Percentiles rank a stretch among this genome's conserved stretches.
Evolutionary conservation across 2,329 filamentous ascomycete genomes (phyloP).

Genomic region (Cladosporium sp.): DNA sequence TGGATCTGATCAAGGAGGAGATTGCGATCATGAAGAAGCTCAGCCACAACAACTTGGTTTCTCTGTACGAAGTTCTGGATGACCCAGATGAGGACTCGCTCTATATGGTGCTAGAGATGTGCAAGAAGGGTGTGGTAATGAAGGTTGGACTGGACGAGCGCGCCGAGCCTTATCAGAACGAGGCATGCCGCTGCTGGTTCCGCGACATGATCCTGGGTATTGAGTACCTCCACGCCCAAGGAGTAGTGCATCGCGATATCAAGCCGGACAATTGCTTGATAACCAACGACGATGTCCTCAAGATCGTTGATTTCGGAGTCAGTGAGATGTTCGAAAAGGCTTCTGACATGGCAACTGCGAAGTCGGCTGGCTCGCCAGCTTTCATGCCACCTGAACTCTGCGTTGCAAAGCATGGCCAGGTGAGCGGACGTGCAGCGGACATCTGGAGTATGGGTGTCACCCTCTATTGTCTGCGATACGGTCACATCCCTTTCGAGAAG

Average conservation of each 20-base stretch:
- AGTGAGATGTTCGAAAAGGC: constrained; percentile 96
- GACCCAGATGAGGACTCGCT: constrained; percentile 92
- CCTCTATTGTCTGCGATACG: constrained; percentile 86
- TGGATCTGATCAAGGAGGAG: constrained; percentile 88
- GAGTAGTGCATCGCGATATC: constrained; percentile 92
- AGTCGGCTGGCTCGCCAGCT: constrained; percentile 89
- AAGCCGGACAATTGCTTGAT: constrained; percentile 95
- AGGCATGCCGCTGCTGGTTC: constrained; percentile 85
- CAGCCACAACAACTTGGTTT: constrained; percentile 88
- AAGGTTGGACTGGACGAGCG: constrained; percentile 81
- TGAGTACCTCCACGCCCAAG: constrained; percentile 91
- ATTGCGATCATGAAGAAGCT: constrained; percentile 99
- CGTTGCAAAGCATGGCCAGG: constrained; percentile 73
- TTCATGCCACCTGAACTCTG: constrained; percentile 93
- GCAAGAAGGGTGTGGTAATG: constrained; percentile 96
- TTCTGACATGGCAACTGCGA: constrained; percentile 80
- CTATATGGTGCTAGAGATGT: constrained; percentile 99
- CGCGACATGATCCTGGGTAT: constrained; percentile 90
- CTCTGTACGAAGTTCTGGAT: constrained; percentile 87
- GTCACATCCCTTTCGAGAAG: constrained; percentile 78
- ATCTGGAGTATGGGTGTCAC: constrained; percentile 99
- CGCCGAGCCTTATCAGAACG: constrained; percentile 74
- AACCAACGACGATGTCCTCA: constrained; percentile 86
- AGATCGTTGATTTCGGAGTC: constrained; percentile 97
- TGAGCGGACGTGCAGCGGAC: constrained; percentile 84